Conservation (phyloP, 2,329 filamentous ascomycete genomes). For the Phyllosticta capitalensis region DNA sequence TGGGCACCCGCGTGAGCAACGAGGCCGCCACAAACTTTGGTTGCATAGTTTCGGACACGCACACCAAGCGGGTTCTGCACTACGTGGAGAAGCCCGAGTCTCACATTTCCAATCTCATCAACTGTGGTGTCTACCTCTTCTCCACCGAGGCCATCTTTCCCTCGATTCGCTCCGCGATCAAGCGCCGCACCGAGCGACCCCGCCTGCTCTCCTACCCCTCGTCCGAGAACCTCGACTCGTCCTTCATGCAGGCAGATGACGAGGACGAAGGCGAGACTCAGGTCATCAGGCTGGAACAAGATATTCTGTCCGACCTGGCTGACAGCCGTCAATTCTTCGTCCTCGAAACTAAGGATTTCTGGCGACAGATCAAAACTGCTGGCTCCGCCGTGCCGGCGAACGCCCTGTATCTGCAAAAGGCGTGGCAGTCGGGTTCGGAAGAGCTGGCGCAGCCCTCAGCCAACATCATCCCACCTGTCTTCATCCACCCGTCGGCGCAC, state of each 20-base stretch:
- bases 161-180: slow-evolving; percentile 87
- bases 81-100: slow-evolving; percentile 99
- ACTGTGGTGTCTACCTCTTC: slow-evolving; percentile 98
- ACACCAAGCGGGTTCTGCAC: slow-evolving; percentile 91
- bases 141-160: slow-evolving; percentile 93
- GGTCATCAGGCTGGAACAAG: slow-evolving; percentile 90
- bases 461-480: slow-evolving; percentile 85
- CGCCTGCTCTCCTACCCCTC: slow-evolving; percentile 92
- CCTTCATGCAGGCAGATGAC: slow-evolving; percentile 53
- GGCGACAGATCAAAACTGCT: slow-evolving; percentile 99
- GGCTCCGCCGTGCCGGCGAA: slow-evolving; percentile 95
- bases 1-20: slow-evolving; percentile 83
- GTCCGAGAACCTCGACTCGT: slow-evolving; percentile 78
- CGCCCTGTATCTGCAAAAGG: slow-evolving; percentile 91
- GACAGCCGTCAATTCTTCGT: slow-evolving; percentile 98
- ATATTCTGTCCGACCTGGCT: slow-evolving; percentile 88
- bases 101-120: slow-evolving; percentile 96
- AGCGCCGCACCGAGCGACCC: slow-evolving; percentile 84
- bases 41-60: slow-evolving; percentile 89
- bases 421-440: slow-evolving; percentile 69
- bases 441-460: slow-evolving; percentile 77
- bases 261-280: slow-evolving; percentile 72
- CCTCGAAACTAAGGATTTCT: slow-evolving; percentile 97
- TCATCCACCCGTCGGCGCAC: slow-evolving; percentile 83
- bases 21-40: slow-evolving; percentile 94